Percentiles rank a stretch among this genome's conserved stretches.
phyloP scores from a whole-genome alignment of 2,329 filamentous ascomycete species.

The Xylaria sp. region DNA sequence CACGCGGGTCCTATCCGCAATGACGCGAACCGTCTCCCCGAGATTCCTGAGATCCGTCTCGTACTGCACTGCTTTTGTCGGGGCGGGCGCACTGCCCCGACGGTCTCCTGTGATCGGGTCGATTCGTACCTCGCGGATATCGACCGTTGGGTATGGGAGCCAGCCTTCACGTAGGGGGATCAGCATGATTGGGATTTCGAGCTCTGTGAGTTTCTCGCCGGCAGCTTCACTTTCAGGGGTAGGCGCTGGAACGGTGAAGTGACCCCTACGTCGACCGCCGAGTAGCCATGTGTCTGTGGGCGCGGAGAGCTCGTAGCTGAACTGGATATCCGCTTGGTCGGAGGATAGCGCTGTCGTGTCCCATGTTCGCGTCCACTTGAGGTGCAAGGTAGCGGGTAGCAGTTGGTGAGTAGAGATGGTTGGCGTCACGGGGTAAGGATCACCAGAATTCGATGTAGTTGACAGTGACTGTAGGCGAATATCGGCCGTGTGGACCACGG shows the following conservation, averaged over 20 bases:
- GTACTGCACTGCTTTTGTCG: constrained; percentile 43
- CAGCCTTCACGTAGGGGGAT: constrained; percentile 75
- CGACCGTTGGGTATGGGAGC: constrained; percentile 70
- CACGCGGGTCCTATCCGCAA: constrained; percentile 64
- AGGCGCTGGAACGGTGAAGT: constrained; percentile 58
- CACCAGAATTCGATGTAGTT: constrained; percentile 29
- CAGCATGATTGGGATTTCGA: constrained; percentile 64
- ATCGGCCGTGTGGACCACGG: constrained; percentile 75
- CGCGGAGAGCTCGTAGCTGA: constrained; percentile 76
- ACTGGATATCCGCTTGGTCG: constrained; percentile 53
- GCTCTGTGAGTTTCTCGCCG: constrained; percentile 39
- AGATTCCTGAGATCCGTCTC: constrained; percentile 78
- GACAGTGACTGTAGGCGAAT: constrained; percentile 46
- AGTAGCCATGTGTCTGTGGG: constrained; percentile 76
- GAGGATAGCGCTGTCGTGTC: constrained; percentile 41
- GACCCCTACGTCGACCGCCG: constrained; percentile 72
- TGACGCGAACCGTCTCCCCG: constrained; percentile 70
- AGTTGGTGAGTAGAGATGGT: constrained; percentile 59
- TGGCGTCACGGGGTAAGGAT: constrained; percentile 25
- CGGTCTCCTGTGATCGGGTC: constrained; percentile 4
- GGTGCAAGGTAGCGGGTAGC: constrained; percentile 55
- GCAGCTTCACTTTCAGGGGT: constrained; percentile 11
- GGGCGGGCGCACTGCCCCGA: constrained; percentile 12
- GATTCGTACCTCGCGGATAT: constrained; percentile 60
- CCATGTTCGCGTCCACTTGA: constrained; percentile 60